Base-by-base conservation (phyloP, 176 grass and related monocot genomes). In the Oryza rufipogon region DNA sequence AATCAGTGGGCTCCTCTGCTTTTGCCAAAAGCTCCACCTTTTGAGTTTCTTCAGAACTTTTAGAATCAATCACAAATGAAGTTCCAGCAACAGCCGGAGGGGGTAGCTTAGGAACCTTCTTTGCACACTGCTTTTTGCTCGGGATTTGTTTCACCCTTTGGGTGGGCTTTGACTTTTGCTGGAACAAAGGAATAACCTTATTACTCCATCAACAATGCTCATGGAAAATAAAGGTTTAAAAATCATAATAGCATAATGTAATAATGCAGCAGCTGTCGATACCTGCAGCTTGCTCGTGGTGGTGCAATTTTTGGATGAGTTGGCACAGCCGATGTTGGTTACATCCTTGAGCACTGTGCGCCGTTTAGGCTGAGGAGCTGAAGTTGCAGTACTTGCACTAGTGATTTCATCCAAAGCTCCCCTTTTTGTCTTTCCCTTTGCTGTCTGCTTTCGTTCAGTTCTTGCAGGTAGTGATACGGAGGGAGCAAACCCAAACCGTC, bases 311-410 rank as follows among this genome's bases (percentile, higher is more conserved):
- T 45, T 88, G 14, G 25, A 72, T 64, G 74, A 52, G 32, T 73
- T 90, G 15, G 74, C 81, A 80, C 64, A 82, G 68, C 47, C 56
- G 44, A 83, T 56, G 39, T 92, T 94, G 15, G 85, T 90, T 30
- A 92, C 82, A 88, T 94, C 88, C 56, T 85, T 92, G 65, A 94
- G 84, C 48, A 86, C 90, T 70, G 39, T 80, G 46, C 82, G 75
- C 71, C 68, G 87, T 82, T 94, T 94, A 70, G 74, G 77, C 71
- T 33, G 66, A n/a, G 82, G 79, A 71, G 70, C 82, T 66, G 60
- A 75, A 80, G 79, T 48, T 81, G 20, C 68, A 79, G 54, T 45
- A 84, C 51, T 56, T 36, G n/a, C 38, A 56, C 36, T n/a, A 74
- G 32, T 48, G 76, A 88, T 94, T 67, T 92, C 85, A 83, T 88